Evolutionary conservation across 1,139 yeast species (phyloP).

Genomic region (Blastobotrys persicus): DNA sequence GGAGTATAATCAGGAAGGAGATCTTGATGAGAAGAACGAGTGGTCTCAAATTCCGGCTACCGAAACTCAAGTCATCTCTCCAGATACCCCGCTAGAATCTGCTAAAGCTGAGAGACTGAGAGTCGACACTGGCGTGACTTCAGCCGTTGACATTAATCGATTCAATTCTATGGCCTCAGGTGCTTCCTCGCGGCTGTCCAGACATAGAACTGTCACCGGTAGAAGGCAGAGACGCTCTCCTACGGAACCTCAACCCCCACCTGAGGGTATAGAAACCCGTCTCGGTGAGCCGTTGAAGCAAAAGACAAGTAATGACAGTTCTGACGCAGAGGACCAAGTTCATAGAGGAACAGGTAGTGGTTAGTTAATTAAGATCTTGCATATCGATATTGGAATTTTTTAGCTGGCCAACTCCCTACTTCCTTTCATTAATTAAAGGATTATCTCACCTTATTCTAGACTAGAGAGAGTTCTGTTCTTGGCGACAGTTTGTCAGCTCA

Average conservation of each 20-base stretch:
- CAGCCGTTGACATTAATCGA: constrained; percentile 8
- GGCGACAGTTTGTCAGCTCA: too few species aligned
- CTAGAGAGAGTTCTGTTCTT: too few species aligned
- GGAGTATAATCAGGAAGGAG: not conserved
- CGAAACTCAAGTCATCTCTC: not conserved
- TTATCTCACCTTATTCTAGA: too few species aligned
- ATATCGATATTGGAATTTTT: not conserved
- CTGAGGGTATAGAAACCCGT: not conserved
- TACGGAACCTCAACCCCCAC: not conserved
- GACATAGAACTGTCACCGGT: constrained; percentile 11
- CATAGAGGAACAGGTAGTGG: not conserved
- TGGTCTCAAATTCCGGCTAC: not conserved
- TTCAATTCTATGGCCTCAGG: constrained; percentile 11
- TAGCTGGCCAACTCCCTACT: not conserved
- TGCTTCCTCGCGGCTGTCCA: constrained; percentile 4
- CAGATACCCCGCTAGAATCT: constrained; percentile 1
- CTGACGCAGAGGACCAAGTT: not conserved
- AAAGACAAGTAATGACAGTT: not conserved
- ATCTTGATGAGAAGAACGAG: constrained; percentile 5
- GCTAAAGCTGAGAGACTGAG: not conserved
- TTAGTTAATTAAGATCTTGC: not conserved
- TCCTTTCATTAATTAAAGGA: too few species aligned
- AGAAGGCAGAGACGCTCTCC: constrained; percentile 10
- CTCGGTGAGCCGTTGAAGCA: not conserved
- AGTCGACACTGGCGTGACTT: constrained; percentile 6